Evolutionary conservation across 495 filamentous ascomycete genomes (phyloP).

Genomic region (Evansstolkia leycettana): DNA sequence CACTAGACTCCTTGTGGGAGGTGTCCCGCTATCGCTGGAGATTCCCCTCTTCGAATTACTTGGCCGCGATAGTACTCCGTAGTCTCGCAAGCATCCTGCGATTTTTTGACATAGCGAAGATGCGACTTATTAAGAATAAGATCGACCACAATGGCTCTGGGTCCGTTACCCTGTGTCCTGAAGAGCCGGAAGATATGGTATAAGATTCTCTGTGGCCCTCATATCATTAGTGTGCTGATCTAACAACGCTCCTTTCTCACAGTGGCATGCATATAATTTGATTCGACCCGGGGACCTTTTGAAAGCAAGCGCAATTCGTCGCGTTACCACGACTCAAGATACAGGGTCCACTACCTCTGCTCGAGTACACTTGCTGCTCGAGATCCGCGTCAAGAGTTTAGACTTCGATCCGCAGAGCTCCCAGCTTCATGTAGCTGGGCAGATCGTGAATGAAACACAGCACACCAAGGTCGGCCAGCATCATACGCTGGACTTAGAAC

Average conservation of each 20-base stretch:
- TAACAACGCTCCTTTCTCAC: neutral
- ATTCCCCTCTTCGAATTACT: too few species aligned
- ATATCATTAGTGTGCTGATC: too few species aligned
- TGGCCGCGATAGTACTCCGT: too few species aligned
- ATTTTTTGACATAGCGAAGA: constrained; percentile 20
- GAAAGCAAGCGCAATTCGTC: constrained; percentile 71
- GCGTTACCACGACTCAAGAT: constrained; percentile 52
- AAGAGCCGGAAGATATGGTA: constrained; percentile 96
- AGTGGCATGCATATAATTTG: constrained; percentile 97
- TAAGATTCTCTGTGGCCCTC: constrained; percentile 1
- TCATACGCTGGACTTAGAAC: constrained; percentile 84
- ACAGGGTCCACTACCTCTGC: constrained; percentile 66
- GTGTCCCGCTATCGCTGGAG: too few species aligned
- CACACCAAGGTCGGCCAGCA: constrained; percentile 72
- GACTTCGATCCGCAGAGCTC: constrained; percentile 84
- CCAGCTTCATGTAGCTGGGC: constrained; percentile 74
- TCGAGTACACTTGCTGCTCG: constrained; percentile 66
- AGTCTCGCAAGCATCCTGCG: too few species aligned
- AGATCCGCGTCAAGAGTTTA: constrained; percentile 67
- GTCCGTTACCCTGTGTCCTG: constrained; percentile 66
- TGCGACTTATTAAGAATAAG: constrained; percentile 61
- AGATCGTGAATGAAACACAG: constrained; percentile 71
- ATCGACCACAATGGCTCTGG: constrained; percentile 70
- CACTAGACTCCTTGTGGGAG: too few species aligned
- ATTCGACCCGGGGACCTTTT: constrained; percentile 71